A percentile compares a stretch with the other conserved stretches of the same genome.
Conservation (phyloP, 2,329 filamentous ascomycete species). For the Pyricularia pennisetigena region DNA sequence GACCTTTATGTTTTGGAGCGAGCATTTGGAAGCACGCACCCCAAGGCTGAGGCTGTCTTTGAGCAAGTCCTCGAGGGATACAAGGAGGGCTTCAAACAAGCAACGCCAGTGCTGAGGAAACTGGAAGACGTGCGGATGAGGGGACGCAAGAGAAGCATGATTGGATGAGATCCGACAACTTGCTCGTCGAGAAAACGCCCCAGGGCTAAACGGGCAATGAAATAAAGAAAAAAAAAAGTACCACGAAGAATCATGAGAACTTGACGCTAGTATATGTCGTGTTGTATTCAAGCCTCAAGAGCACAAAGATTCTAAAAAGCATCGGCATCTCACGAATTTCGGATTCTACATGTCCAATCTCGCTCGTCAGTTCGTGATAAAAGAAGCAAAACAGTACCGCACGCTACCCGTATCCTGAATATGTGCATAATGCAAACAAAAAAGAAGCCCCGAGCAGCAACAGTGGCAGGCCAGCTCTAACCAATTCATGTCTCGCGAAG, state of each 20-base stretch:
- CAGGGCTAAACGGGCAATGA: conserved; percentile 12
- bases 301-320: not conserved
- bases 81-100: conserved; percentile 63
- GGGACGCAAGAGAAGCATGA: conserved; percentile 93
- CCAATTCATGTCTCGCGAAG: conserved; percentile 33
- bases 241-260: conserved; percentile 5
- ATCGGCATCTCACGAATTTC: not conserved
- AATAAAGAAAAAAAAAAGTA: conserved; percentile 10
- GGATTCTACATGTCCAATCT: not conserved
- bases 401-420: not conserved
- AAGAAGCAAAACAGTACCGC: not conserved
- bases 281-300: conserved; percentile 2
- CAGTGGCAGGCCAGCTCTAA: not conserved
- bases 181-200: not conserved
- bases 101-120: conserved; percentile 63
- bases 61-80: conserved; percentile 67
- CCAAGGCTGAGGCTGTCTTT: conserved; percentile 70
- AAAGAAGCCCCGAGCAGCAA: not conserved
- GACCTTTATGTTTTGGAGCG: conserved; percentile 93
- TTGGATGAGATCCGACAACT: conserved; percentile 51
- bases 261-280: not conserved
- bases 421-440: not conserved
- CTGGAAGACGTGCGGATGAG: conserved; percentile 89
- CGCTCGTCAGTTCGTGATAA: not conserved
- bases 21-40: conserved; percentile 92